Conservation (phyloP, 768 basidiomycete species). For the Hysterangium stoloniferum region DNA sequence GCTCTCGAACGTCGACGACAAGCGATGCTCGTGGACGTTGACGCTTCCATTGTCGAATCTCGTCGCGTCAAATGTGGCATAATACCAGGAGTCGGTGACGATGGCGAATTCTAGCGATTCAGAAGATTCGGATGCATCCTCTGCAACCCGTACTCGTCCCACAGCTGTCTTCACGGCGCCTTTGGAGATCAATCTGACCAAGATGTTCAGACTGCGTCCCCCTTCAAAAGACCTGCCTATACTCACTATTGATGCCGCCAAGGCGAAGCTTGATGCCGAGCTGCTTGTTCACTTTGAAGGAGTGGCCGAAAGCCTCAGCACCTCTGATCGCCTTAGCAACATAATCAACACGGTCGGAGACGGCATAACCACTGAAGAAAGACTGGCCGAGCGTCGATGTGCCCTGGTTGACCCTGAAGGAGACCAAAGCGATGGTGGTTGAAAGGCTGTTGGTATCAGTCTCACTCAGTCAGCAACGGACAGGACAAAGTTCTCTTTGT, state of each 20-base stretch:
- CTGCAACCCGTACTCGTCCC: constrained; percentile 6
- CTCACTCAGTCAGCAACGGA: no score
- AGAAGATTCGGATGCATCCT: constrained; percentile 11
- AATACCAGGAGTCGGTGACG: not conserved
- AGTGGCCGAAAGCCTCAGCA: not conserved
- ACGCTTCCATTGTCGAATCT: no score
- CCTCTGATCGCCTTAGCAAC: not conserved
- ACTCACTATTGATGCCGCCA: not conserved
- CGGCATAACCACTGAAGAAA: not conserved
- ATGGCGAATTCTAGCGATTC: constrained; percentile 1
- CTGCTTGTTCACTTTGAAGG: not conserved
- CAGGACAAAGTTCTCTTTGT: no score
- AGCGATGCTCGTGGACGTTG: no score
- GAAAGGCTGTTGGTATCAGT: no score
- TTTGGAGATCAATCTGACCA: constrained; percentile 1
- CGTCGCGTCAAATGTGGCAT: no score
- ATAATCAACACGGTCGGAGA: not conserved
- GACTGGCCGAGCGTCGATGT: no score
- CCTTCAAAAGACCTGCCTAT: no score
- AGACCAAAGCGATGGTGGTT: no score
- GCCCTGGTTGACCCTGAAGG: no score
- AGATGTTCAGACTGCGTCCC: constrained; percentile 5
- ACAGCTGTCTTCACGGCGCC: constrained; percentile 11
- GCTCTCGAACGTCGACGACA: no score
- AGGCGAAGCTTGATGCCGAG: not conserved